phyloP scores from a whole-genome alignment of 2,329 filamentous ascomycete genomes.

The Arthrobotrys megalospora region DNA sequence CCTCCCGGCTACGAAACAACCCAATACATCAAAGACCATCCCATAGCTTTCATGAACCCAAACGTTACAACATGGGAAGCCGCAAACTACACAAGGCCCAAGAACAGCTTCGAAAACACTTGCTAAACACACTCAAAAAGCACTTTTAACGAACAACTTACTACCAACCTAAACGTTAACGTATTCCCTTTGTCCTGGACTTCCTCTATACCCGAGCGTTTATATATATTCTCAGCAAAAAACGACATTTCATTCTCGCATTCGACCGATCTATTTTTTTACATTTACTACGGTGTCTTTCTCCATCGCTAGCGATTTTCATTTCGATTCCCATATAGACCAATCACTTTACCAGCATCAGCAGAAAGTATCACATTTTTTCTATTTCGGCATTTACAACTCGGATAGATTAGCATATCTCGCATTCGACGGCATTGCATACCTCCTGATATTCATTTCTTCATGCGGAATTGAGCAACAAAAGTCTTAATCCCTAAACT shows the following conservation, averaged over 20 bases:
- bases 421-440: too few relatives aligned
- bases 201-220: constrained; percentile 35
- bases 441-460: too few relatives aligned
- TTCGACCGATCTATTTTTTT: constrained; percentile 21
- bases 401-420: neutral
- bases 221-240: neutral
- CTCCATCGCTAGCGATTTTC: constrained; percentile 28
- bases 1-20: constrained; percentile 72
- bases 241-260: constrained; percentile 4
- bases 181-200: constrained; percentile 28
- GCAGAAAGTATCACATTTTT: neutral
- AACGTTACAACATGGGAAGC: constrained; percentile 69
- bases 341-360: neutral
- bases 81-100: constrained; percentile 51
- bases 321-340: constrained; percentile 37
- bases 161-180: neutral
- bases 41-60: constrained; percentile 70
- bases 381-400: neutral
- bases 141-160: neutral
- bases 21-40: constrained; percentile 70
- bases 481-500: too few relatives aligned
- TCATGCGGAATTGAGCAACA: too few relatives aligned
- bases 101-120: constrained; percentile 59
- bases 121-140: constrained; percentile 28
- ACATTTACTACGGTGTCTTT: neutral